phyloP scores from a whole-genome alignment of 2,329 filamentous ascomycete species.

The Penicillium rolfsii region DNA sequence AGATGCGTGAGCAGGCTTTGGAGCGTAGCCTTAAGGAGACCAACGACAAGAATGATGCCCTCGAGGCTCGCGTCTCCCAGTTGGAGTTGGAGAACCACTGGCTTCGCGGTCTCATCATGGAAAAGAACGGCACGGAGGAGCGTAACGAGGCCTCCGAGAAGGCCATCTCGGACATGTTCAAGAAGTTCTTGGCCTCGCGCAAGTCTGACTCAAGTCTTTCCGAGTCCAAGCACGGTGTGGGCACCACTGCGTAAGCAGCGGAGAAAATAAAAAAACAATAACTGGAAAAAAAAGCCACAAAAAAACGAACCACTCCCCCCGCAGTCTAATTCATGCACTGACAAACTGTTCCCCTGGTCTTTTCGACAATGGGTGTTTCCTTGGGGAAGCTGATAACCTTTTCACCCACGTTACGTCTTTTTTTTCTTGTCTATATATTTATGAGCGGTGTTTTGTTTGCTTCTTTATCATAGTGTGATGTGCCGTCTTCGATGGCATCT shows the following conservation, averaged over 20 bases:
- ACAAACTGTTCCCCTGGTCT: conserved; percentile 20
- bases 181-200: conserved; percentile 44
- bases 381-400: not conserved
- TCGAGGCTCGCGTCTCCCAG: conserved; percentile 74
- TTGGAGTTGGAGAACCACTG: conserved; percentile 81
- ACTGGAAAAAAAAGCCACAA: conserved; percentile 7
- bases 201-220: conserved; percentile 37
- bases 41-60: conserved; percentile 72
- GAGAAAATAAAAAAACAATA: conserved; percentile 24
- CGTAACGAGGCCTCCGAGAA: conserved; percentile 49
- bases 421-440: conserved; percentile 29
- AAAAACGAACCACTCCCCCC: conserved; percentile 7
- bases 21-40: conserved; percentile 82
- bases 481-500: conserved; percentile 18
- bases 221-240: conserved; percentile 40
- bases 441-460: conserved; percentile 17
- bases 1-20: conserved; percentile 85
- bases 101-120: conserved; percentile 77
- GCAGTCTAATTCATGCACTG: conserved; percentile 22
- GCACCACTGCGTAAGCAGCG: conserved; percentile 29
- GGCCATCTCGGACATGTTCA: conserved; percentile 47
- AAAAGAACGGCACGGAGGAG: conserved; percentile 65
- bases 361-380: not conserved
- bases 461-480: conserved; percentile 16
- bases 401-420: conserved; percentile 9